Evolutionary conservation across 495 filamentous ascomycete genomes (phyloP), one percentile per base, ranked within the genome.

Genomic region (Beverwykella pulmonaria): DNA sequence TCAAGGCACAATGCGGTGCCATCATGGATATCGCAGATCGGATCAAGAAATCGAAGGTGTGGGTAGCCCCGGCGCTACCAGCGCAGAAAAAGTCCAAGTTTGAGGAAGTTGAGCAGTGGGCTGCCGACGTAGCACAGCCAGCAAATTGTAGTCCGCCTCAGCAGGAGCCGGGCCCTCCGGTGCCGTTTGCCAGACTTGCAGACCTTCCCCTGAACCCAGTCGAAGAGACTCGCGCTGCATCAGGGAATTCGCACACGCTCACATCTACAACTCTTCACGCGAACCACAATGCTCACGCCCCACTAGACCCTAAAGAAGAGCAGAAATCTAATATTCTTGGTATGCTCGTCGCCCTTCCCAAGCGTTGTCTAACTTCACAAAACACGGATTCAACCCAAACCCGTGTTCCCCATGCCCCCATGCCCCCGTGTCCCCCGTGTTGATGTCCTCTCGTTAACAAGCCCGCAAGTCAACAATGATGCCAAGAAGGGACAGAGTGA

Each of bases 11-110:
- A 77, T 90, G 85, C 75, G 82, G 86, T 63, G 81, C 85, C 53
- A 76, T 92, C 22, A 30, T 93, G 25, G 82, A 78, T 1, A 81
- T 83, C 54, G 91, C 90, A 1, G 92, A 96, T 74, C 79, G 74
- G 25, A 90, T 96, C 69, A 96, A 96, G 73, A 74, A 26, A 10
- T n/a, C 56, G 47, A 32, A 61, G 15, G 19, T 47, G 9, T 65
- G 67, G 62, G 12, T 47, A 29, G 39, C 61, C 1, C 17, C 23
- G 1, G n/a, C 49, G 0, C 26, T 32, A 32, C 0, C 12, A 10
- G 22, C 26, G 6, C 36, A 57, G 20, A 20, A 20, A 2, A 58
- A 8, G 5, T 12, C 41, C n/a, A 60, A 59, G 15, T 32, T 27
- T 22, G 59, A 44, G 8, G 47, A 47, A 6, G 63, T 69, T 26